These are phyloP conservation scores for Venturiaceae sp. DNA, from an alignment of 2,329 filamentous ascomycete genomes.

Conservation along the genomic window DNA sequence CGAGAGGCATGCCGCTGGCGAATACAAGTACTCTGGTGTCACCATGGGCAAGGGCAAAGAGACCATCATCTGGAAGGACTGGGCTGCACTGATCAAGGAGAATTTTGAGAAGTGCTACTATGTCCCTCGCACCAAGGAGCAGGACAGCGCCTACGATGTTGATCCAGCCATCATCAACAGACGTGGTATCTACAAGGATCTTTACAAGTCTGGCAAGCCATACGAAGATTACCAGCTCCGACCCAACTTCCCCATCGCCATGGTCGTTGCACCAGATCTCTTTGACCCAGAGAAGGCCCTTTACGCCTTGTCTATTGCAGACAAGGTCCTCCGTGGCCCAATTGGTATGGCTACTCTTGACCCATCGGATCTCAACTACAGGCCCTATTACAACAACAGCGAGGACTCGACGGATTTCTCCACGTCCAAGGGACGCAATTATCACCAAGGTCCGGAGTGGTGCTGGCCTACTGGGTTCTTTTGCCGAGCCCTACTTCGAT, in stretches of 20 bases:
- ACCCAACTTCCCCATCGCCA: slow-evolving; percentile 88
- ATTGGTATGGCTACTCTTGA: slow-evolving; percentile 95
- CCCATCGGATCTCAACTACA: slow-evolving; percentile 84
- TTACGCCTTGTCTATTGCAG: slow-evolving; percentile 67
- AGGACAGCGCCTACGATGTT: slow-evolving; percentile 72
- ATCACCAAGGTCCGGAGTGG: slow-evolving; percentile 98
- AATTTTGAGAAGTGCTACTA: slow-evolving; percentile 95
- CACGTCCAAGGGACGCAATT: slow-evolving; percentile 90
- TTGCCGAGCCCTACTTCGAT: slow-evolving; percentile 80
- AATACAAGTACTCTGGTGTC: slow-evolving; percentile 66
- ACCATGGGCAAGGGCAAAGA: slow-evolving; percentile 45
- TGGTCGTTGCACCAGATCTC: slow-evolving; percentile 84
- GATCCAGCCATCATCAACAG: slow-evolving; percentile 75
- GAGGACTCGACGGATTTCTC: slow-evolving; percentile 88
- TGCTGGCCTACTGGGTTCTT: slow-evolving; percentile 97
- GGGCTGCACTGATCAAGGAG: slow-evolving; percentile 68
- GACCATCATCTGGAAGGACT: slow-evolving; percentile 61
- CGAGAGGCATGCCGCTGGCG: slow-evolving; percentile 54
- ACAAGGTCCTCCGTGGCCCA: slow-evolving; percentile 71
- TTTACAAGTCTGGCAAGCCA: slow-evolving; percentile 88
- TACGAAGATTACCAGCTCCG: slow-evolving; percentile 97
- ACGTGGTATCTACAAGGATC: slow-evolving; percentile 94
- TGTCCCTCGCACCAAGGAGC: slow-evolving; percentile 57
- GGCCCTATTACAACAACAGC: slow-evolving; percentile 88
- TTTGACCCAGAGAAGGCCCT: slow-evolving; percentile 75